These are phyloP conservation scores for Paraurostyla sp. DNA, from an alignment of 73 alveolate genomes.

Conservation along the genomic window DNA sequence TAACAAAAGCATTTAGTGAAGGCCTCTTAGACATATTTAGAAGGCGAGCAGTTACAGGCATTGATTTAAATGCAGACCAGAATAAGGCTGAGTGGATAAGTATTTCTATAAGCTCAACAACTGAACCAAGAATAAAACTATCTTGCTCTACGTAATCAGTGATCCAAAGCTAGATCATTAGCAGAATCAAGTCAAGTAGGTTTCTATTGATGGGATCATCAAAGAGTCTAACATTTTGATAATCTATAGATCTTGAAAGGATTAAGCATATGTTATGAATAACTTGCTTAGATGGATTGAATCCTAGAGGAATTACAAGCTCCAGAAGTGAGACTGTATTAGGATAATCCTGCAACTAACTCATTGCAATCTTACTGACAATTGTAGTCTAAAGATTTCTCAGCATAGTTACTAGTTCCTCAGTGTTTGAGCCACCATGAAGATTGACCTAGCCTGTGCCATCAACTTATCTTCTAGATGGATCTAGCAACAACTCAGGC, in stretches of 20 bases:
- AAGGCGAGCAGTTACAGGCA: slow-evolving; percentile 67
- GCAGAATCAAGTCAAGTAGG: slow-evolving; percentile 59
- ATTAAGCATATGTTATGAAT: slow-evolving; percentile 70
- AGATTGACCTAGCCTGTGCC: slow-evolving; percentile 53
- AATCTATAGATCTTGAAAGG: slow-evolving; percentile 57
- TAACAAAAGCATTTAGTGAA: slow-evolving; percentile 49
- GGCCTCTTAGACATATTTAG: slow-evolving; percentile 67
- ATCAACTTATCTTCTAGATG: slow-evolving; percentile 22
- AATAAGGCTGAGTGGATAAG: slow-evolving; percentile 61
- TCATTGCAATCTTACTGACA: slow-evolving; percentile 83
- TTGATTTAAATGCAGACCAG: slow-evolving; percentile 54
- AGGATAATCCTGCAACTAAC: slow-evolving; percentile 26
- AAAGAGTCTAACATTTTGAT: slow-evolving; percentile 53
- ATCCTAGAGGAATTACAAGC: slow-evolving; percentile 83
- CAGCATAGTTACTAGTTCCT: slow-evolving; percentile 84
- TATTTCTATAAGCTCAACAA: slow-evolving; percentile 82
- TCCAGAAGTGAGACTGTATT: slow-evolving; percentile 59
- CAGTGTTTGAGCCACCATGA: slow-evolving; percentile 82
- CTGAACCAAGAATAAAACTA: slow-evolving; percentile 75
- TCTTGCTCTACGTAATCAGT: slow-evolving; percentile 85
- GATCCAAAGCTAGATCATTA: slow-evolving; percentile 82
- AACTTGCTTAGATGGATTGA: slow-evolving; percentile 65
- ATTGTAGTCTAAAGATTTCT: slow-evolving; percentile 78
- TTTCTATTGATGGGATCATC: slow-evolving; percentile 72
- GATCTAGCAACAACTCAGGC: slow-evolving; percentile 81